These are phyloP conservation scores for Penicillium glabrum DNA, from an alignment of 2,329 filamentous ascomycete genomes.

Conservation along the genomic window DNA sequence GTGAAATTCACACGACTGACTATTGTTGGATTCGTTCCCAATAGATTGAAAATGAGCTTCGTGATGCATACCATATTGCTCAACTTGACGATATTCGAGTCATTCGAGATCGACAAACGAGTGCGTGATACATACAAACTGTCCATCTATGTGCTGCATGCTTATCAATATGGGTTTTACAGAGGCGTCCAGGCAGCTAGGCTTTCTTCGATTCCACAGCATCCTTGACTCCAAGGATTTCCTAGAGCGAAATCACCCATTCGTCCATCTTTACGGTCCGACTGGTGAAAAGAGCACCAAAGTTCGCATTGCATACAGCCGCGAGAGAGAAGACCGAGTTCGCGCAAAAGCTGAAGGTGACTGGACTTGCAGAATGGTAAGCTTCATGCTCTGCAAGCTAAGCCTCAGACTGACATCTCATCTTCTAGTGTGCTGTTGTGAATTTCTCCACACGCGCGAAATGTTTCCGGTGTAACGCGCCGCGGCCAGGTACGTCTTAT, in stretches of 20 bases:
- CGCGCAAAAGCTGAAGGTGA: constrained; percentile 52
- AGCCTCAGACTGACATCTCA: constrained; percentile 3
- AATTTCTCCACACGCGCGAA: constrained; percentile 58
- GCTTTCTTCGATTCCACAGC: constrained; percentile 56
- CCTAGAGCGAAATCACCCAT: constrained; percentile 53
- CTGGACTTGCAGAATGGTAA: constrained; percentile 57
- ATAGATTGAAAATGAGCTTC: constrained; percentile 59
- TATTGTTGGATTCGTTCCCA: constrained; percentile 4
- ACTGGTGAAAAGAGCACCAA: constrained; percentile 41
- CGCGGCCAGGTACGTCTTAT: constrained; percentile 49
- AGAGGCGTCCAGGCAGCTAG: constrained; percentile 58
- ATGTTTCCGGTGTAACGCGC: constrained; percentile 61
- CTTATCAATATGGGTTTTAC: not conserved
- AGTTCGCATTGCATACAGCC: constrained; percentile 54
- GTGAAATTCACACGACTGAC: constrained; percentile 35
- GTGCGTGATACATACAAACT: constrained; percentile 35
- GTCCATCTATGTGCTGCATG: not conserved
- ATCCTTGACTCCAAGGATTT: constrained; percentile 54
- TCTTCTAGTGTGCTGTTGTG: constrained; percentile 51
- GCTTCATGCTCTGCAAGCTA: not conserved
- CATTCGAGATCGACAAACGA: constrained; percentile 59
- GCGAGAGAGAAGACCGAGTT: constrained; percentile 53
- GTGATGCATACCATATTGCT: constrained; percentile 51
- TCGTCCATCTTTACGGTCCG: constrained; percentile 51
- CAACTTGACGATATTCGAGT: constrained; percentile 58